phyloP scores from a whole-genome alignment of 139 green algal species.

The Chlorella sp. region DNA sequence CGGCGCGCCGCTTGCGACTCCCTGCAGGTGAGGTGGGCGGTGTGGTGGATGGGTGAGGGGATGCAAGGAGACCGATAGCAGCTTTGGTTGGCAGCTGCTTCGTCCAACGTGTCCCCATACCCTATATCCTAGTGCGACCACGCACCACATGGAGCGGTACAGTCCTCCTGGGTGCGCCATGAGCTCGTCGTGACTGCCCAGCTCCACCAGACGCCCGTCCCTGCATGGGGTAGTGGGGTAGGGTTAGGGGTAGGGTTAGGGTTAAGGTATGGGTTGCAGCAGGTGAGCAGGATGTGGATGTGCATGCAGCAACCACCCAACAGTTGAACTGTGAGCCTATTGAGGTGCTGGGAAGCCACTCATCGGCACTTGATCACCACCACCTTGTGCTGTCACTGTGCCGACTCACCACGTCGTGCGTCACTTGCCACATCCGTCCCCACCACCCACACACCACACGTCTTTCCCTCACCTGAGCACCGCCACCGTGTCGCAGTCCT shows the following conservation, averaged over 20 bases:
- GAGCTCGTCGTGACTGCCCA: constrained; percentile 46
- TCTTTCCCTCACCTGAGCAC: constrained; percentile 41
- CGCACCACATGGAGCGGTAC: constrained; percentile 43
- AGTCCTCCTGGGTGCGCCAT: constrained; percentile 28
- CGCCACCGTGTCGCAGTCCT: constrained; percentile 74
- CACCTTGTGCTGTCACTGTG: too few relatives aligned
- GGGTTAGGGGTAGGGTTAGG: neutral
- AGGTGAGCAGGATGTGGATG: neutral
- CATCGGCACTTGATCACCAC: too few relatives aligned
- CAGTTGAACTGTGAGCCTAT: too few relatives aligned
- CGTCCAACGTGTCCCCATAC: too few relatives aligned
- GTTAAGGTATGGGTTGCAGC: neutral
- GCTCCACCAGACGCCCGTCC: constrained; percentile 32
- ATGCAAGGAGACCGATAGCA: too few relatives aligned
- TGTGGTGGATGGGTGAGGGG: too few relatives aligned
- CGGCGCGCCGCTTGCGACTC: too few relatives aligned
- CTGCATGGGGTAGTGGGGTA: neutral
- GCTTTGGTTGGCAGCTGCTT: too few relatives aligned
- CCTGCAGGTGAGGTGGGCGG: too few relatives aligned
- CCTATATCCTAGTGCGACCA: too few relatives aligned
- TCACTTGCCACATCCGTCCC: neutral
- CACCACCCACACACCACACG: neutral
- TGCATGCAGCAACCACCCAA: neutral
- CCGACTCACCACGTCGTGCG: neutral
- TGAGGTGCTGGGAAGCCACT: too few relatives aligned